Conservation (phyloP, 352 stramenopile species). For the Phytophthora citrophthora region DNA sequence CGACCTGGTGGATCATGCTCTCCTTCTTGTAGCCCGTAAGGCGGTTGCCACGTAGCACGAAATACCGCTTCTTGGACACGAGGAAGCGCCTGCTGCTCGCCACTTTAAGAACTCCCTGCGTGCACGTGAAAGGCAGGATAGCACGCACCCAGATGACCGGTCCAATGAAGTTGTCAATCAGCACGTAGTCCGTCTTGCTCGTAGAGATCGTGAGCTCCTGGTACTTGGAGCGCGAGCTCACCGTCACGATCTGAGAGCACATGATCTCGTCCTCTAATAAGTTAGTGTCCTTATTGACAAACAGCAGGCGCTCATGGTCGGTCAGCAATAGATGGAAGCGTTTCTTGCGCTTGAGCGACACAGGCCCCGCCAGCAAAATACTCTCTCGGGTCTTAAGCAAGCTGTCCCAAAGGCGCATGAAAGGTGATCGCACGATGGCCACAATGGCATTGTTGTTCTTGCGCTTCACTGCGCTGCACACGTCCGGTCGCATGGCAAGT, state of each 20-base stretch:
- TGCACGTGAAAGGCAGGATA: conserved; percentile 89
- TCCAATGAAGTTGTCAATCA: conserved; percentile 88
- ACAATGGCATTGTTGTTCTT: conserved; percentile 87
- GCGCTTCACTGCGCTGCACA: conserved; percentile 77
- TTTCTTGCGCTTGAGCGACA: conserved; percentile 87
- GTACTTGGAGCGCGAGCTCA: conserved; percentile 82
- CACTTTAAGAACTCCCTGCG: conserved; percentile 82
- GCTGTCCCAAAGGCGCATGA: conserved; percentile 86
- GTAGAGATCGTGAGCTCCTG: conserved; percentile 79
- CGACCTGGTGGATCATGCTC: conserved; percentile 71
- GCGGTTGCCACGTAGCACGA: conserved; percentile 66
- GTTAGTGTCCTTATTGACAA: conserved; percentile 91
- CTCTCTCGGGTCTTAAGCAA: conserved; percentile 85
- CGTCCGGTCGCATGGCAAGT: conserved; percentile 71
- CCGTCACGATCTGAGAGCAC: conserved; percentile 87
- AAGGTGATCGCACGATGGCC: conserved; percentile 79
- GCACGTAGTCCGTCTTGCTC: conserved; percentile 76
- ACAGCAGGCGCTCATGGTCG: conserved; percentile 84
- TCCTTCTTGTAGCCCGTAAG: conserved; percentile 83
- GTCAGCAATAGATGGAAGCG: conserved; percentile 85
- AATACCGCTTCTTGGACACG: conserved; percentile 88
- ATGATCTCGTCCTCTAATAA: conserved; percentile 91
- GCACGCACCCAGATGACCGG: conserved; percentile 84
- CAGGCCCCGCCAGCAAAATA: conserved; percentile 79
- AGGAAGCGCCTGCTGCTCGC: conserved; percentile 80